Evolutionary conservation across 768 basidiomycete genomes (phyloP).

Genomic region (Mycena haematopus): DNA sequence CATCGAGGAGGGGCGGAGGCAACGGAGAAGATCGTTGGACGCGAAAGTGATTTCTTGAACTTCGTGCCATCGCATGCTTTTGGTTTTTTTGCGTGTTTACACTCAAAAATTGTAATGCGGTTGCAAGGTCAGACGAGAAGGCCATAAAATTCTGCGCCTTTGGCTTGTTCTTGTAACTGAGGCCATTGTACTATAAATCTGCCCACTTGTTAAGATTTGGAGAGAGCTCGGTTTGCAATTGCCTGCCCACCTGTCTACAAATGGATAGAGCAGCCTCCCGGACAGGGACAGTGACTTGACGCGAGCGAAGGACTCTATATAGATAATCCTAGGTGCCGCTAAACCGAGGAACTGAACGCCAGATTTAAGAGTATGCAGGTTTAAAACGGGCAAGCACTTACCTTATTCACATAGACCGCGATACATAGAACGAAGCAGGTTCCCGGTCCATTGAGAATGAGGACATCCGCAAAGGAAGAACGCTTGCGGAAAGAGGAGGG

Average conservation of each 20-base stretch:
- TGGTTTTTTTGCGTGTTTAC: constrained; percentile 3
- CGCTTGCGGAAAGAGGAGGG: constrained; percentile 29
- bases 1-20: constrained; percentile 59
- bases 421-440: constrained; percentile 85
- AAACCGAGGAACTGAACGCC: constrained; percentile 73
- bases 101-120: constrained; percentile 25
- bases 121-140: constrained; percentile 64
- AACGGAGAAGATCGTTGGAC: constrained; percentile 83
- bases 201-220: constrained; percentile 8
- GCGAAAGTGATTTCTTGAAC: constrained; percentile 49
- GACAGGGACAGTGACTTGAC: constrained; percentile 83
- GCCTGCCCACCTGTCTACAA: constrained; percentile 75
- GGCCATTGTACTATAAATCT: constrained; percentile 96
- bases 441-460: constrained; percentile 94
- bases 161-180: constrained; percentile 48
- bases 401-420: constrained; percentile 75
- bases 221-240: constrained; percentile 3
- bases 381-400: constrained; percentile 42
- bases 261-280: constrained; percentile 77
- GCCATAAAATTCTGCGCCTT: constrained; percentile 59
- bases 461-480: constrained; percentile 64
- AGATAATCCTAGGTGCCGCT: constrained; percentile 74
- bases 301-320: constrained; percentile 94
- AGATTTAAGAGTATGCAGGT: constrained; percentile 10
- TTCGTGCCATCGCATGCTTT: not conserved